Evolutionary conservation across 495 filamentous ascomycete species (phyloP).

Genomic region (Tuber brumale): DNA sequence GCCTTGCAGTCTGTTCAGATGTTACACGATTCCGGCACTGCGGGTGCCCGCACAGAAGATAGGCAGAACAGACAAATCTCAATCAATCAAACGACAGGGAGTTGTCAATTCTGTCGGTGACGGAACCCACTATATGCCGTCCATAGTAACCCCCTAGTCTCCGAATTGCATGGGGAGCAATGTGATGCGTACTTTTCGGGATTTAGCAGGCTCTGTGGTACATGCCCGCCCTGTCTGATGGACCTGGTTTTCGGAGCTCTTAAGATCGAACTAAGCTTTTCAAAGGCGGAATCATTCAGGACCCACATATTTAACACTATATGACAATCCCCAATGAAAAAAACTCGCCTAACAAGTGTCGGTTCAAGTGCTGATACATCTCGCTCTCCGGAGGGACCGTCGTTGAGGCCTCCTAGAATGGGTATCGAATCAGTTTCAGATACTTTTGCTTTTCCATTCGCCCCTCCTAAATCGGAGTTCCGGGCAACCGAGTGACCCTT

Average conservation of each 20-base stretch:
- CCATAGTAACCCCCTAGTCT: background rate
- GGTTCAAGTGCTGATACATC: background rate
- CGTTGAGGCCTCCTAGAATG: background rate
- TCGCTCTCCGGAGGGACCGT: background rate
- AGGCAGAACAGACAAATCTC: background rate
- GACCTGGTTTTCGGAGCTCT: background rate
- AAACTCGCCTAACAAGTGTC: background rate
- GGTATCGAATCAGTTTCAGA: background rate
- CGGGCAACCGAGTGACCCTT: background rate
- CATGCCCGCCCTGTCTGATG: background rate
- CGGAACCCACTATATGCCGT: background rate
- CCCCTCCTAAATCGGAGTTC: background rate
- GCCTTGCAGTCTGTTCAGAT: background rate
- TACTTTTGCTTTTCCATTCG: background rate
- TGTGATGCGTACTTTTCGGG: background rate
- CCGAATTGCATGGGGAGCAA: background rate
- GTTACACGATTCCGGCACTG: background rate
- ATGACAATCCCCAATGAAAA: background rate
- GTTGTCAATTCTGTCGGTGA: background rate
- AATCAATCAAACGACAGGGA: background rate
- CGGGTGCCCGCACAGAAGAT: background rate
- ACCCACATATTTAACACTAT: background rate
- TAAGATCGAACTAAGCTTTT: background rate
- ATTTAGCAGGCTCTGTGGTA: background rate
- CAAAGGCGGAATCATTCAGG: background rate